These are phyloP conservation scores for Umbelopsis sp. DNA, from an alignment of 192 early-diverging fungal species.

Conservation along the genomic window DNA sequence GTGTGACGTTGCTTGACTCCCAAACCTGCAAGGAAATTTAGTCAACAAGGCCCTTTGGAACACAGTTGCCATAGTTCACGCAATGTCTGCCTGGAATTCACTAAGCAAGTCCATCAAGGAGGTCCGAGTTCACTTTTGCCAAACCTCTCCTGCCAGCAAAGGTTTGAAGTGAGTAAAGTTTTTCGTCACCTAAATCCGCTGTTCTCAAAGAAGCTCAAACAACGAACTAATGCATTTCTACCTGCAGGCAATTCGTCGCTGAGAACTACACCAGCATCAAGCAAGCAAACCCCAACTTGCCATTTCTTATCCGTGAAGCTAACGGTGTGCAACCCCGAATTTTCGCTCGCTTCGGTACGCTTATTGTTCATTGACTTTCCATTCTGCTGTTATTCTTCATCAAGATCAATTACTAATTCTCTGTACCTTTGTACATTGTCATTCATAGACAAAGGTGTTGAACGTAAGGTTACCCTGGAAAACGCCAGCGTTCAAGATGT, in stretches of 20 bases:
- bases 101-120: constrained; percentile 78
- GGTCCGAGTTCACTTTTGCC: constrained; percentile 89
- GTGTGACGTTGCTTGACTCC: neutral
- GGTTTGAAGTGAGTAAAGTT: constrained; percentile 39
- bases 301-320: constrained; percentile 91
- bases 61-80: constrained; percentile 4
- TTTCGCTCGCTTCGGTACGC: constrained; percentile 89
- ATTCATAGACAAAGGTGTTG: constrained; percentile 74
- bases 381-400: neutral
- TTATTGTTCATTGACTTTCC: neutral
- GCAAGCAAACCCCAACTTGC: constrained; percentile 83
- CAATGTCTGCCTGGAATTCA: constrained; percentile 38
- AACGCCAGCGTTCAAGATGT: constrained; percentile 72
- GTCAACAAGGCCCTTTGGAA: neutral
- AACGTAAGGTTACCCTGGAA: constrained; percentile 78
- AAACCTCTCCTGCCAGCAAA: constrained; percentile 72
- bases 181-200: neutral
- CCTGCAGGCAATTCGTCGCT: constrained; percentile 78
- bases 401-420: no score
- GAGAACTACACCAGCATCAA: constrained; percentile 83
- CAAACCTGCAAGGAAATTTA: neutral
- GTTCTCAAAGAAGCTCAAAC: neutral
- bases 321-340: constrained; percentile 79
- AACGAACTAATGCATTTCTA: neutral
- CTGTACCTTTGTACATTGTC: neutral